A percentile compares a stretch with the other conserved stretches of the same genome.
Evolutionary conservation across 139 green algal species (phyloP).

Genomic region (Chlamydomonas asymmetrica): DNA sequence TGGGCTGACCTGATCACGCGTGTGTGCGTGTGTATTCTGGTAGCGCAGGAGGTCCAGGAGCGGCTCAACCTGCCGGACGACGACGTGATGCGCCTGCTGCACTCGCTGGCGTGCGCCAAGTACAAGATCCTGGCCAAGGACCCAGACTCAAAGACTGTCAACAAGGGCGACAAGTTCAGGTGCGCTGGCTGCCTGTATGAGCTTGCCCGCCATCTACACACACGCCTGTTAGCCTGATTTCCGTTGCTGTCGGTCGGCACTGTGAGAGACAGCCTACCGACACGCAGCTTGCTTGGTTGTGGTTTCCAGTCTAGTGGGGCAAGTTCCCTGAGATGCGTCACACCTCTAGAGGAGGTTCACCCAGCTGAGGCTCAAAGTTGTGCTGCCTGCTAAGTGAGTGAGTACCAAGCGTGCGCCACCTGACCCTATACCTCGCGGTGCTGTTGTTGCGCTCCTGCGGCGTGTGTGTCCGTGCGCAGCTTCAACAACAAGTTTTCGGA

Average conservation of each 20-base stretch:
- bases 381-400: background rate
- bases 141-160: constrained; percentile 67
- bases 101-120: constrained; percentile 89
- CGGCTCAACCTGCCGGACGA: constrained; percentile 83
- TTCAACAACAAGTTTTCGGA: constrained; percentile 87
- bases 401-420: too few relatives aligned
- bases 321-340: too few relatives aligned
- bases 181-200: background rate
- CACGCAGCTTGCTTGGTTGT: constrained; percentile 5
- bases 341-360: too few relatives aligned
- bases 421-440: background rate
- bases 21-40: too few relatives aligned
- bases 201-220: background rate
- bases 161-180: constrained; percentile 85
- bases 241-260: too few relatives aligned
- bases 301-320: too few relatives aligned
- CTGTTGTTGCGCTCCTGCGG: background rate
- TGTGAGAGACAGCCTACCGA: too few relatives aligned
- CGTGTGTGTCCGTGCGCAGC: constrained; percentile 2
- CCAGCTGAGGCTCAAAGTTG: too few relatives aligned
- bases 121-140: constrained; percentile 89
- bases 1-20: too few relatives aligned
- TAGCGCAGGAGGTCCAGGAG: constrained; percentile 68
- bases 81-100: constrained; percentile 84
- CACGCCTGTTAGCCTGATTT: too few relatives aligned